Percentiles rank a stretch among this genome's conserved stretches.
Evolutionary conservation across 768 basidiomycete species (phyloP).

Genomic region (Butyriboletus loyo): DNA sequence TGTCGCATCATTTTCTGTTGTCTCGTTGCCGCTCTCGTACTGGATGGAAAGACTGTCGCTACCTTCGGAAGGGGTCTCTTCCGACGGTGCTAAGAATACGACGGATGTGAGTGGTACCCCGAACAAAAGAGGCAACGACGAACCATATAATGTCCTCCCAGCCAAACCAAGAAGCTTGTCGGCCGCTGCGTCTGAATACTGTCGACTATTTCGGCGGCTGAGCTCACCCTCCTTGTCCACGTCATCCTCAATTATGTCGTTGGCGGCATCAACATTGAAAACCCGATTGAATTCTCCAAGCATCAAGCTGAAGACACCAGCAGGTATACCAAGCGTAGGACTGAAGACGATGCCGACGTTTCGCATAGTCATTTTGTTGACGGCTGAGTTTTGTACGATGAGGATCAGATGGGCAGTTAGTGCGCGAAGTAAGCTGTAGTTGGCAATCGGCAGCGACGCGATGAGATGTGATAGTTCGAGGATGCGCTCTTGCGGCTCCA

Average conservation of each 20-base stretch:
- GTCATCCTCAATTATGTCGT: conserved; percentile 21
- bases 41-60: conserved; percentile 64
- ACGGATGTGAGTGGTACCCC: conserved; percentile 2
- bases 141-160: conserved; percentile 66
- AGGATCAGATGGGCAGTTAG: conserved; percentile 93
- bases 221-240: conserved; percentile 37
- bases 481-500: conserved; percentile 85
- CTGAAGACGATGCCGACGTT: conserved; percentile 99
- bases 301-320: conserved; percentile 93
- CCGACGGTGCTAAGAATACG: conserved; percentile 38
- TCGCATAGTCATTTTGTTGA: conserved; percentile 98
- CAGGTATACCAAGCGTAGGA: conserved; percentile 96
- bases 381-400: conserved; percentile 83
- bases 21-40: conserved; percentile 76
- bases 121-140: conserved; percentile 24
- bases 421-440: conserved; percentile 92
- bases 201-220: conserved; percentile 75
- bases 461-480: conserved; percentile 84
- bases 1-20: conserved; percentile 55
- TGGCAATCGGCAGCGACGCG: conserved; percentile 81
- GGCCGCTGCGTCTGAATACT: conserved; percentile 80
- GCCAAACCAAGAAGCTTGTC: conserved; percentile 77
- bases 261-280: conserved; percentile 70
- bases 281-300: conserved; percentile 90
- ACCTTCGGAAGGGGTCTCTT: conserved; percentile 67